Conservation (phyloP, 2,329 filamentous ascomycete species). For the Colletotrichum falcatum region DNA sequence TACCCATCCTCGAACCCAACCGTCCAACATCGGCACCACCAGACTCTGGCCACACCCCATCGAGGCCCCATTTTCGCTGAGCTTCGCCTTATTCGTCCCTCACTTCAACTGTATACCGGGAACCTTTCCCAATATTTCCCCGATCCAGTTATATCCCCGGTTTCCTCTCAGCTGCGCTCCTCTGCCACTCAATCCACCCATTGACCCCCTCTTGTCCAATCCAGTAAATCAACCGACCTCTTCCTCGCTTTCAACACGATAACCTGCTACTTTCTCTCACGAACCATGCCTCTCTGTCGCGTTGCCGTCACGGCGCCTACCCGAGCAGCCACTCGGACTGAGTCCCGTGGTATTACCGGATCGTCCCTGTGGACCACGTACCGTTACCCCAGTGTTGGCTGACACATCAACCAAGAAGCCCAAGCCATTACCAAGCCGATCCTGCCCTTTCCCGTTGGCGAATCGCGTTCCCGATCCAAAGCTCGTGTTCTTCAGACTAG, state of each 20-base stretch:
- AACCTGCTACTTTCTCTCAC: neutral
- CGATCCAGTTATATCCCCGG: constrained; percentile 23
- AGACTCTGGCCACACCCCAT: neutral
- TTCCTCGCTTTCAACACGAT: neutral
- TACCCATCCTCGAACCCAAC: constrained; percentile 12
- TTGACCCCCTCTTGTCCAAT: neutral
- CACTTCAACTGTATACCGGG: neutral
- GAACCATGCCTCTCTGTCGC: neutral
- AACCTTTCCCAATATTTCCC: constrained; percentile 7
- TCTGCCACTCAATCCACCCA: neutral
- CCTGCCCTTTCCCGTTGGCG: neutral
- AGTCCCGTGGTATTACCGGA: neutral
- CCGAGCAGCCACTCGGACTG: neutral
- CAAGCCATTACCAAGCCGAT: constrained; percentile 36
- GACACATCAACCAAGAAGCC: constrained; percentile 28
- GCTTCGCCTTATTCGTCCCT: neutral
- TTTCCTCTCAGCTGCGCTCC: neutral
- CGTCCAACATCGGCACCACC: constrained; percentile 27
- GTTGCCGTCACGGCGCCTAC: neutral
- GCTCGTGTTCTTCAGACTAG: constrained; percentile 24
- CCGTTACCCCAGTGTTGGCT: constrained; percentile 16
- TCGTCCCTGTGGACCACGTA: neutral
- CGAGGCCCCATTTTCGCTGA: neutral
- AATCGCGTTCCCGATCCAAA: constrained; percentile 12
- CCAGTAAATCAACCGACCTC: neutral